Base-by-base conservation (phyloP, 2,329 filamentous ascomycete species). In the Diaporthe helianthi region DNA sequence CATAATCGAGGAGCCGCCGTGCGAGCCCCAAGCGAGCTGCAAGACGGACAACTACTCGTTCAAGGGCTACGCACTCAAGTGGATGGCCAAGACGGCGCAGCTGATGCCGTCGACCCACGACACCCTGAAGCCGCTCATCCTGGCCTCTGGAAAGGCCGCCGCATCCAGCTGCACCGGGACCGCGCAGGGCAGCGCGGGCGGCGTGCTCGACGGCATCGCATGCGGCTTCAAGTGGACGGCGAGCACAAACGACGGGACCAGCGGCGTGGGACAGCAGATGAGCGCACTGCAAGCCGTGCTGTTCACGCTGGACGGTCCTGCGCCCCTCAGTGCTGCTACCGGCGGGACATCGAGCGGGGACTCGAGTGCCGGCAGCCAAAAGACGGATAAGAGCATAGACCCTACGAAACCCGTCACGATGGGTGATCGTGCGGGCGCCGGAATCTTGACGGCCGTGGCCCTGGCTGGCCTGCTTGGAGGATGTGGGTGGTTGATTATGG, bases 11-110 rank as follows among this genome's bases (percentile, higher is more conserved):
- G 92, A 94, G 77, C 80, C 86, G 8, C 83, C 89, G 12, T 94
- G 92, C 80, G 91, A 93, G 74, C 74, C 76, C 41, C 75, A 78
- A 33, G 78, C 75, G 17, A 84, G 80, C 24, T 94, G 92, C 81
- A 89, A 90, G 68, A 84, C 86, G 52, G 92, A 94, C 74, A 91
- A 93, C 82, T 81, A 87, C 70, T 88, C 89, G 1, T 93, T 92
- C 85, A 92, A 92, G 78, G 91, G 90, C 31, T 89, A 90, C 68
- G 81, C 92, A 17, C 83, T 88, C 71, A 85, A 88, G 49, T 92
- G 89, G 88, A 82, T 93, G 71, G 83, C 86, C 10, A 83, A 86
- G 26, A 84, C 86, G 1, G 84, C 87, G 1, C 83, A 89, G 73
- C 69, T 93, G 53, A 89, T 87, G 0, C 90, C 91, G 0, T 84